Percentiles rank a stretch among this genome's conserved stretches.
Conservation (phyloP, 139 green algal species). For the Haematococcus lacustris region DNA sequence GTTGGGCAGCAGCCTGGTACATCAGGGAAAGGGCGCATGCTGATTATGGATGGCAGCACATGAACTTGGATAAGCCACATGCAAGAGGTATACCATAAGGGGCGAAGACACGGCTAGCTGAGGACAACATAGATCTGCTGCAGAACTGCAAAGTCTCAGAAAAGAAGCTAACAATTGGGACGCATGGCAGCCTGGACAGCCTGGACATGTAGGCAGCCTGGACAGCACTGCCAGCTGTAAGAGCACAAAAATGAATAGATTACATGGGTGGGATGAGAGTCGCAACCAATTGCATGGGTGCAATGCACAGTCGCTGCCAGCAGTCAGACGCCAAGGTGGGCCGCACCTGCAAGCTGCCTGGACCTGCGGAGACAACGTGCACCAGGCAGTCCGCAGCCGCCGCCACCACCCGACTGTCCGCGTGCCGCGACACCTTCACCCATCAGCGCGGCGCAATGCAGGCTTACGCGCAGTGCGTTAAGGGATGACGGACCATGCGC, state of each 20-base stretch:
- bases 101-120: neutral
- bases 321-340: neutral
- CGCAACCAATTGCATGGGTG: neutral
- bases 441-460: neutral
- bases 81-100: neutral
- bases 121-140: neutral
- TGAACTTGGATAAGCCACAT: too few relatives aligned
- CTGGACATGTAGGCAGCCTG: neutral
- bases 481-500: neutral
- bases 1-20: neutral
- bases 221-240: neutral
- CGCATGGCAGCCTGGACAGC: neutral
- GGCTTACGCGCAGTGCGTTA: neutral
- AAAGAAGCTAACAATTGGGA: neutral
- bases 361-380: neutral
- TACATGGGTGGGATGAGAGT: neutral
- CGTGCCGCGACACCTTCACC: slow-evolving; percentile 1
- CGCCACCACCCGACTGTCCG: neutral
- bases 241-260: too few relatives aligned
- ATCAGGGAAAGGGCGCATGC: neutral
- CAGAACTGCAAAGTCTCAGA: neutral
- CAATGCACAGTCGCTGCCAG: neutral
- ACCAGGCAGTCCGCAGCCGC: neutral
- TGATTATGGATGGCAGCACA: too few relatives aligned
- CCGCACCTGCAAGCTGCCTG: neutral